Conservation (phyloP, 441 rosid genomes). For the Populus tomentosa region DNA sequence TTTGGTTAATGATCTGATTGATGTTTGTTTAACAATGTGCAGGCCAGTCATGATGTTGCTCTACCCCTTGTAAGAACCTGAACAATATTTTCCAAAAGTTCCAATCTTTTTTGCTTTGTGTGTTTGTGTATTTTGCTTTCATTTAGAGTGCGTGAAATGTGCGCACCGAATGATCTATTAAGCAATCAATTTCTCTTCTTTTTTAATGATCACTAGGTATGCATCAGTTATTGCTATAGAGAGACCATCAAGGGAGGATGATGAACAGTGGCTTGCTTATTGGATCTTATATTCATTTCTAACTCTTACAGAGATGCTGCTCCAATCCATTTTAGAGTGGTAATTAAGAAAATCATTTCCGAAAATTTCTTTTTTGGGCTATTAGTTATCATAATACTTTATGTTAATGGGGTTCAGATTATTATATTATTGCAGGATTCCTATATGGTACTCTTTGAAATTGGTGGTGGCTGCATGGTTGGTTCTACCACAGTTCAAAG, state of each 20-base stretch:
- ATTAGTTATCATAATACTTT: neutral
- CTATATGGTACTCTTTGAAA: slow-evolving; percentile 76
- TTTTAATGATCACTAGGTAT: slow-evolving; percentile 32
- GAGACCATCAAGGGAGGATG: slow-evolving; percentile 60
- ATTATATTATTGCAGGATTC: slow-evolving; percentile 45
- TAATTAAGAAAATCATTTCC: slow-evolving; percentile 3
- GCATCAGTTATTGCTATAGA: slow-evolving; percentile 88
- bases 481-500: slow-evolving; percentile 75
- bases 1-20: neutral
- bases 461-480: slow-evolving; percentile 61
- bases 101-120: neutral
- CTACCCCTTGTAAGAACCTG: slow-evolving; percentile 62
- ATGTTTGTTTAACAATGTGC: slow-evolving; percentile 10
- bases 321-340: slow-evolving; percentile 71
- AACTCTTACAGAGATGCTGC: slow-evolving; percentile 64
- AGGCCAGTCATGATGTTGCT: slow-evolving; percentile 80
- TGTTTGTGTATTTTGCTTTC: neutral
- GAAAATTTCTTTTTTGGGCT: too few relatives aligned
- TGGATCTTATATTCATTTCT: slow-evolving; percentile 85
- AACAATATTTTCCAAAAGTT: neutral
- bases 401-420: neutral
- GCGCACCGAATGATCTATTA: neutral
- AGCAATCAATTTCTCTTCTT: neutral
- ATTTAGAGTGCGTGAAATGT: too few relatives aligned
- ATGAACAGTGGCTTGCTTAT: slow-evolving; percentile 95